phyloP scores from a whole-genome alignment of 1,284 basidiomycete species.

The Schizophyllum amplum region DNA sequence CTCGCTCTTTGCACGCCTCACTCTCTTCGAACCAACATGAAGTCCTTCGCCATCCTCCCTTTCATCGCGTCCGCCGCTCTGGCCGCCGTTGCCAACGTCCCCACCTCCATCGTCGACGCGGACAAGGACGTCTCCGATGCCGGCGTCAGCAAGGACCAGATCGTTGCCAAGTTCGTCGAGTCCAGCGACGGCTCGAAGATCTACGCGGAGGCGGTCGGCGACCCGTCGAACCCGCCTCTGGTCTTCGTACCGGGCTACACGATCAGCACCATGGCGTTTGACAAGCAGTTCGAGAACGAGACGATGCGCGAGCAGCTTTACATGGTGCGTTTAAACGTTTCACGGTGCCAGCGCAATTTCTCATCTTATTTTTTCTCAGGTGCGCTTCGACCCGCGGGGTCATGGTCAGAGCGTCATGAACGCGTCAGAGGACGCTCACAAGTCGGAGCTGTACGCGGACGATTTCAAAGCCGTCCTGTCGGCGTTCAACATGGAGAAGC shows the following conservation, averaged over 20 bases:
- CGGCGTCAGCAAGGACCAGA: neutral
- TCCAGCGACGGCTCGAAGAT: slow-evolving; percentile 9
- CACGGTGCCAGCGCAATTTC: neutral
- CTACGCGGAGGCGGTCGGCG: slow-evolving; percentile 11
- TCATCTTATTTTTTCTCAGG: neutral
- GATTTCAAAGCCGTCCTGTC: slow-evolving; percentile 8
- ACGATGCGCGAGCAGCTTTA: slow-evolving; percentile 10
- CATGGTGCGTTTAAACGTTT: slow-evolving; percentile 3
- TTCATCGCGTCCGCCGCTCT: neutral
- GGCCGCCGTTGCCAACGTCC: neutral
- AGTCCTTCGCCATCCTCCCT: neutral
- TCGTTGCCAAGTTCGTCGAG: neutral
- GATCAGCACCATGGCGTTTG: slow-evolving; percentile 12
- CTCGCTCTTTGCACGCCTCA: neutral
- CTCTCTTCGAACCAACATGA: neutral
- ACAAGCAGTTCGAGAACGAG: slow-evolving; percentile 7
- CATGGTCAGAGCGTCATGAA: slow-evolving; percentile 12
- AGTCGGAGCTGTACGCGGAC: slow-evolving; percentile 8
- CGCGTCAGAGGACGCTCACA: slow-evolving; percentile 1
- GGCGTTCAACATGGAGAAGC: slow-evolving; percentile 11
- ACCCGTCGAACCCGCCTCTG: slow-evolving; percentile 11
- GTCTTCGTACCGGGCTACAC: slow-evolving; percentile 12
- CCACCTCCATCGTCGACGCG: neutral
- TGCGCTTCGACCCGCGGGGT: slow-evolving; percentile 11
- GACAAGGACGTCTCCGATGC: neutral